These are phyloP conservation scores for Murraya paniculata DNA, from an alignment of 345 rosid genomes.

Conservation along the genomic window DNA sequence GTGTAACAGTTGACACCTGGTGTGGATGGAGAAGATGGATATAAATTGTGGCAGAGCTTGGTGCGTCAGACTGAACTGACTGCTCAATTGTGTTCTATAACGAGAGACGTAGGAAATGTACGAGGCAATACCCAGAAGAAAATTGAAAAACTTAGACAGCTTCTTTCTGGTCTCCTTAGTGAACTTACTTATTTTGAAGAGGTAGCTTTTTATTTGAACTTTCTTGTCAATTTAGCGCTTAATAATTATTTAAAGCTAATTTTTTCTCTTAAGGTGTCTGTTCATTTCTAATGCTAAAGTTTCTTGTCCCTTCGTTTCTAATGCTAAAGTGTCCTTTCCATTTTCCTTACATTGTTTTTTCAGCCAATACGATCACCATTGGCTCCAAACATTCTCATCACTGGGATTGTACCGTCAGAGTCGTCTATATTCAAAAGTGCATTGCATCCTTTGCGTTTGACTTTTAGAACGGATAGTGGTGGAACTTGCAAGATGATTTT, in stretches of 20 bases:
- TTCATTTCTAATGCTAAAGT: conserved; percentile 1
- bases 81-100: conserved; percentile 90
- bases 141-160: conserved; percentile 97
- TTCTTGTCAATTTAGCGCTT: conserved; percentile 15
- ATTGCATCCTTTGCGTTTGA: conserved; percentile 80
- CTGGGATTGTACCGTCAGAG: conserved; percentile 90
- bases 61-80: conserved; percentile 93
- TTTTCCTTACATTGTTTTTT: conserved; percentile 12
- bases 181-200: conserved; percentile 96
- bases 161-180: conserved; percentile 91
- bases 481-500: conserved; percentile 82
- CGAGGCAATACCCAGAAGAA: conserved; percentile 98
- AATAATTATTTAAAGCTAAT: conserved; percentile 13
- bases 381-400: conserved; percentile 71
- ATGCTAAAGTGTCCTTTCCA: conserved; percentile 20
- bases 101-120: conserved; percentile 88
- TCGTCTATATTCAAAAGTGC: conserved; percentile 95
- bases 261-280: conserved; percentile 10
- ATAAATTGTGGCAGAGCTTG: conserved; percentile 85
- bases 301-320: conserved; percentile 11
- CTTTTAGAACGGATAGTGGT: conserved; percentile 76
- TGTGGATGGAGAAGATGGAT: conserved; percentile 69
- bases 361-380: conserved; percentile 95
- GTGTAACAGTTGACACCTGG: conserved; percentile 58
- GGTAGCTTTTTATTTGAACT: conserved; percentile 41